Evolutionary conservation across 108 stramenopile genomes (phyloP).

Genomic region (Bacterosira constricta): DNA sequence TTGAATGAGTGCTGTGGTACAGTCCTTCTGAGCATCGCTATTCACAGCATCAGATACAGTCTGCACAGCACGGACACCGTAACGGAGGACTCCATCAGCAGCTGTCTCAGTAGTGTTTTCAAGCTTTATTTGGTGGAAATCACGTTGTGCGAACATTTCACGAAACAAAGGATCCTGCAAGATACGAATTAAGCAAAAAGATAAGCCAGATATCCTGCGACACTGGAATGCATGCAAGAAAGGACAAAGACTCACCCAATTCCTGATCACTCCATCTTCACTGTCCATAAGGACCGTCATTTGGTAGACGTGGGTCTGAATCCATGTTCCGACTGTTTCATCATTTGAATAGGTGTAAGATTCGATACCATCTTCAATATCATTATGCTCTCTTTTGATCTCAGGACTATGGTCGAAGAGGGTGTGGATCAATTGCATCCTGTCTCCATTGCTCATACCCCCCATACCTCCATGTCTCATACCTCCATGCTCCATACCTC

Average conservation of each 20-base stretch:
- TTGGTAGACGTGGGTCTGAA: neutral
- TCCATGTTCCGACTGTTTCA: slow-evolving; percentile 13
- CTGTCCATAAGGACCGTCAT: neutral
- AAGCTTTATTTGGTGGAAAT: slow-evolving; percentile 7
- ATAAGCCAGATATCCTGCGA: too few species aligned
- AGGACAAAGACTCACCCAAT: slow-evolving; percentile 15
- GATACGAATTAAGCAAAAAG: too few species aligned
- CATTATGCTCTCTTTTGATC: slow-evolving; percentile 7
- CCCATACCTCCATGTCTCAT: neutral
- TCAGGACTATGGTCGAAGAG: slow-evolving; percentile 3
- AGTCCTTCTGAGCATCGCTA: slow-evolving; percentile 16
- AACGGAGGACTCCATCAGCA: too few species aligned
- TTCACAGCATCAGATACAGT: neutral
- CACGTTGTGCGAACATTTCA: slow-evolving; percentile 10
- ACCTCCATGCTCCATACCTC: too few species aligned
- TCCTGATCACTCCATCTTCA: neutral
- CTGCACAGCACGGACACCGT: slow-evolving; percentile 16
- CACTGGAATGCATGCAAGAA: slow-evolving; percentile 2
- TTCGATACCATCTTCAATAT: slow-evolving; percentile 8
- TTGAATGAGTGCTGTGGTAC: slow-evolving; percentile 16
- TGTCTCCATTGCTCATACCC: neutral
- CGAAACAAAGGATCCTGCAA: too few species aligned
- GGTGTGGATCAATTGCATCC: slow-evolving; percentile 12
- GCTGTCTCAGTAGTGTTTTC: neutral
- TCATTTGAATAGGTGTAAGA: slow-evolving; percentile 15